Conservation (phyloP, 352 stramenopile genomes). For the Elongisporangium undulatum region DNA sequence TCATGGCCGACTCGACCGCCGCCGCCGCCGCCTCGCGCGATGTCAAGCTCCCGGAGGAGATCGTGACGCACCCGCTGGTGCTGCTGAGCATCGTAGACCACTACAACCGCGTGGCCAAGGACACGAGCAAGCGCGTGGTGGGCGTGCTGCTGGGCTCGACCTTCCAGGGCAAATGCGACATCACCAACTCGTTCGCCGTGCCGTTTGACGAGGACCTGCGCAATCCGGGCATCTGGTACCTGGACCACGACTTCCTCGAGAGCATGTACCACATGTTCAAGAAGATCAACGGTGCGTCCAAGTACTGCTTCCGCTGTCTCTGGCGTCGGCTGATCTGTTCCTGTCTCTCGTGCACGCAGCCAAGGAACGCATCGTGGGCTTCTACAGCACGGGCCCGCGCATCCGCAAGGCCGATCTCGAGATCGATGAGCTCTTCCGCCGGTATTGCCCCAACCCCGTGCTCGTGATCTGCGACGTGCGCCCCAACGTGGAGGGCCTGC, state of each 20-base stretch:
- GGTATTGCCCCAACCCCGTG: slow-evolving; percentile 94
- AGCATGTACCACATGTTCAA: slow-evolving; percentile 97
- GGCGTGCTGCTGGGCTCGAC: slow-evolving; percentile 96
- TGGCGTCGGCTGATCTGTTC: slow-evolving; percentile 2
- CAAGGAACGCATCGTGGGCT: slow-evolving; percentile 98
- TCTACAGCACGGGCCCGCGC: slow-evolving; percentile 98
- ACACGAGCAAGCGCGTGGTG: slow-evolving; percentile 98
- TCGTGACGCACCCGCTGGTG: slow-evolving; percentile 98
- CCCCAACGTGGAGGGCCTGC: slow-evolving; percentile 93
- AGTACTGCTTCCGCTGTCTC: neutral
- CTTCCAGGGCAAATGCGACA: slow-evolving; percentile 92
- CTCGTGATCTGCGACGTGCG: slow-evolving; percentile 99
- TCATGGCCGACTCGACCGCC: neutral
- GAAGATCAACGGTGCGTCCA: slow-evolving; percentile 88
- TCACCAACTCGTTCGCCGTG: slow-evolving; percentile 94
- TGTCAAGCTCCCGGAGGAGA: slow-evolving; percentile 81
- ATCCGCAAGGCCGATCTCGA: slow-evolving; percentile 94
- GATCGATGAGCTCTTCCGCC: slow-evolving; percentile 94
- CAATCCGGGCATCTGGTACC: slow-evolving; percentile 98
- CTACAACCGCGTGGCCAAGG: slow-evolving; percentile 98
- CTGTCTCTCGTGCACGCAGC: slow-evolving; percentile 29
- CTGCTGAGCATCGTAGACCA: slow-evolving; percentile 98
- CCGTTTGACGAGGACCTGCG: slow-evolving; percentile 98
- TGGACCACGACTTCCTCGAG: slow-evolving; percentile 99
- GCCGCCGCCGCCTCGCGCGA: neutral